Evolutionary conservation across 352 stramenopile genomes (phyloP).

Genomic region (Halophytophthora polymorphica): DNA sequence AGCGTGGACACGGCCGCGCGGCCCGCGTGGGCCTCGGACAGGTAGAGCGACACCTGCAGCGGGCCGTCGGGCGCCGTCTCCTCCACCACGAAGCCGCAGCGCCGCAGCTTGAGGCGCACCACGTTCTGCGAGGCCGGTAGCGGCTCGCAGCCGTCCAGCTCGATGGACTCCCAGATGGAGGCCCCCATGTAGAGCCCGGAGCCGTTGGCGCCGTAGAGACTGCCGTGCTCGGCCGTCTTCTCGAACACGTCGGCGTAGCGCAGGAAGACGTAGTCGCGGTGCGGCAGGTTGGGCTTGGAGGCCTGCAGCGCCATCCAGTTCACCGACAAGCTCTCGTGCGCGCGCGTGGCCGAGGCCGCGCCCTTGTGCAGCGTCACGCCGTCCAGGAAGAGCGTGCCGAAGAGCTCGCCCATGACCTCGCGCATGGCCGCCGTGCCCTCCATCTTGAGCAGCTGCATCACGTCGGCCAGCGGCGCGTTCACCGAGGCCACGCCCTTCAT

Average conservation of each 20-base stretch:
- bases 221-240: slow-evolving; percentile 58
- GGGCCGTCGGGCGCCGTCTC: slow-evolving; percentile 54
- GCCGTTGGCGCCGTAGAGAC: slow-evolving; percentile 50
- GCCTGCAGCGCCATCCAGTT: slow-evolving; percentile 82
- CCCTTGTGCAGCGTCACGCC: slow-evolving; percentile 69
- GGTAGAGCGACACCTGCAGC: slow-evolving; percentile 66
- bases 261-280: slow-evolving; percentile 87
- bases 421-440: slow-evolving; percentile 58
- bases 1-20: slow-evolving; percentile 66
- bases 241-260: slow-evolving; percentile 79
- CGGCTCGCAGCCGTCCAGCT: slow-evolving; percentile 73
- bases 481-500: slow-evolving; percentile 80
- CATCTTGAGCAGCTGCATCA: slow-evolving; percentile 83
- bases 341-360: slow-evolving; percentile 42
- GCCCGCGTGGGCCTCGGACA: slow-evolving; percentile 75
- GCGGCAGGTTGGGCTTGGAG: slow-evolving; percentile 77
- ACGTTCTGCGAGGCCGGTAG: slow-evolving; percentile 76
- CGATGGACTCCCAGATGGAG: slow-evolving; percentile 84
- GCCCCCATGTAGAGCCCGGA: slow-evolving; percentile 71
- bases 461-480: slow-evolving; percentile 65
- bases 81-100: slow-evolving; percentile 78
- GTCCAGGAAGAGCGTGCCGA: slow-evolving; percentile 81
- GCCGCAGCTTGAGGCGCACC: slow-evolving; percentile 72
- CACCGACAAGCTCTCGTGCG: slow-evolving; percentile 70
- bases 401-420: slow-evolving; percentile 80